Evolutionary conservation across 2,329 filamentous ascomycete genomes (phyloP), one percentile per base, ranked within the genome.

Genomic region (Mycogone perniciosa): DNA sequence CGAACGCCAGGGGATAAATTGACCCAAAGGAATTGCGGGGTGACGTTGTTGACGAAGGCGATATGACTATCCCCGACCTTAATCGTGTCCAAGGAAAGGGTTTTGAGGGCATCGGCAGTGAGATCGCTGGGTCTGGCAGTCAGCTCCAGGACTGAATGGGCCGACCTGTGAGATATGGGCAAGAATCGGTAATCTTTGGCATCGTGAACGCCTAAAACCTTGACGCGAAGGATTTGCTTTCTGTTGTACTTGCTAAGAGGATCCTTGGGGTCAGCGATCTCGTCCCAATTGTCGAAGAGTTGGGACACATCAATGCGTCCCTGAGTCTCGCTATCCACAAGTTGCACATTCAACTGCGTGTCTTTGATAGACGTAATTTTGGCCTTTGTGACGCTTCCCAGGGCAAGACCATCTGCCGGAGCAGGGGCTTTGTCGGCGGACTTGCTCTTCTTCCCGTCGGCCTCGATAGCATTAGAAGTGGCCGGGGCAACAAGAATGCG

Each of bases 281-380:
- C 85, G 43, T 95, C 86, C 85, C 87, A 96, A 8, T 76, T 77
- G 65, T 96, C 88, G 65, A 95, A 99, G 9, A 91, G 71, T 65
- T 97, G 89, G 1, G 93, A 95, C 5, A 93, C 81, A 63, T 96
- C 92, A 53, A 99, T 84, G 13, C 93, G 88, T n/a, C 92, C 93
- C 64, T 95, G 88, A 7, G 95, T 77, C 11, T 69, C 59, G 34
- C 56, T 66, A 62, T 95, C 89, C 40, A 89, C 86, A 46, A 97
- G 77, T 58, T 88, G 82, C 5, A 99, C 89, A 59, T 97, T 97
- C 50, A 97, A 74, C 65, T 99, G 93, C 0, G 92, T 96, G 44
- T 85, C 85, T 68, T 95, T 96, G 63, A 96, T 74, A 0, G 89
- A 89, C n/a, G 81, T 80, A 41, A 99, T 81, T 59, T 79, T 85